Percentiles rank a stretch among this genome's conserved stretches.
phyloP scores from a whole-genome alignment of 2,329 filamentous ascomycete genomes.

The Colletotrichum tofieldiae region DNA sequence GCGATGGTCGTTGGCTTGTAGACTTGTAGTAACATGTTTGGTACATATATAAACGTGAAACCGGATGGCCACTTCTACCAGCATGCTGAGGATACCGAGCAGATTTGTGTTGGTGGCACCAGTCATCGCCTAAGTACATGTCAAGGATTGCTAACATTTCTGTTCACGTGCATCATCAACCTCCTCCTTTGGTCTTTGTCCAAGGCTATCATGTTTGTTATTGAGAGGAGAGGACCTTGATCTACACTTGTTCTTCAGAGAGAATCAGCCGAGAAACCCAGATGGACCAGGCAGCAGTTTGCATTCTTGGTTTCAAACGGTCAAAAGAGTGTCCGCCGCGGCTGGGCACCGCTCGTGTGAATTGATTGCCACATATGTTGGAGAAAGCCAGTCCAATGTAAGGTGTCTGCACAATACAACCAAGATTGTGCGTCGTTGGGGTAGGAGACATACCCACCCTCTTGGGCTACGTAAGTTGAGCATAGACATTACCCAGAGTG shows the following conservation, averaged over 20 bases:
- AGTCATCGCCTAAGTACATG: too few relatives aligned
- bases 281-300: not conserved
- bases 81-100: not conserved
- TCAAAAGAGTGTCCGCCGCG: not conserved
- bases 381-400: not conserved
- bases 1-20: too few relatives aligned
- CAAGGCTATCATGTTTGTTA: too few relatives aligned
- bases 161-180: not conserved
- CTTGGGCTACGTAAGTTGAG: not conserved
- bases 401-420: not conserved
- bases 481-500: not conserved
- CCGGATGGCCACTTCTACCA: too few relatives aligned
- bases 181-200: not conserved
- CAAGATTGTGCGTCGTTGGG: not conserved
- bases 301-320: not conserved
- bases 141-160: not conserved
- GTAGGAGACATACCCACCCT: not conserved
- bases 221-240: too few relatives aligned
- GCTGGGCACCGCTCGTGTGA: not conserved
- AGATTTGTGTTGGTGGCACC: too few relatives aligned
- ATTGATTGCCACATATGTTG: not conserved
- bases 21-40: too few relatives aligned
- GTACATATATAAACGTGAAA: too few relatives aligned
- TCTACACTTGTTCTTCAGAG: too few relatives aligned
- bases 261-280: too few relatives aligned